These are phyloP conservation scores for Didymella keratinophila DNA, from an alignment of 2,329 filamentous ascomycete species.

Conservation along the genomic window DNA sequence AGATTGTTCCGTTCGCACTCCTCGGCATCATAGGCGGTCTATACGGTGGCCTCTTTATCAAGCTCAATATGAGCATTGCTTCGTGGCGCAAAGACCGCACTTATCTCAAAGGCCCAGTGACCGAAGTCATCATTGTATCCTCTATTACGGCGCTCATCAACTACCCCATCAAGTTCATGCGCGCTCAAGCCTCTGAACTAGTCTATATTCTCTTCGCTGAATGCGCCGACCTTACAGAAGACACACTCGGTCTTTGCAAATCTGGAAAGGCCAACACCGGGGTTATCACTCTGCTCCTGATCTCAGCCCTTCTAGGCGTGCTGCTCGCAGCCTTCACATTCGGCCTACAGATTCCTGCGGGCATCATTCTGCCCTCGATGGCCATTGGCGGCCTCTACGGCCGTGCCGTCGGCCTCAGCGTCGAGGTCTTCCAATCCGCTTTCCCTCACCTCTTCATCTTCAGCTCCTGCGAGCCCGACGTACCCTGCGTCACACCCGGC, in stretches of 20 bases:
- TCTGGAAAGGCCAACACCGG: conserved; percentile 81
- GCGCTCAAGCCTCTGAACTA: conserved; percentile 87
- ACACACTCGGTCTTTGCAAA: conserved; percentile 90
- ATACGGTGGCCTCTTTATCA: conserved; percentile 94
- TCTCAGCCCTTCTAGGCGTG: conserved; percentile 85
- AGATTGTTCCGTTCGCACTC: conserved; percentile 85
- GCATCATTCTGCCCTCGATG: conserved; percentile 95
- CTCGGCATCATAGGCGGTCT: conserved; percentile 91
- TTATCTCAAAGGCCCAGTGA: conserved; percentile 73
- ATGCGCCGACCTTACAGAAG: conserved; percentile 81
- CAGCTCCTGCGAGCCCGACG: conserved; percentile 80
- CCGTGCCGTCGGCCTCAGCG: conserved; percentile 84
- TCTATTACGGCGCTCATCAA: conserved; percentile 87
- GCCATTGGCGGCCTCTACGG: conserved; percentile 92
- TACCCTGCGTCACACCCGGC: conserved; percentile 88
- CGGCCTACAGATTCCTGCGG: conserved; percentile 90
- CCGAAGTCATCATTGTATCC: conserved; percentile 81
- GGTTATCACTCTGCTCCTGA: conserved; percentile 81
- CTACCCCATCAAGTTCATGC: conserved; percentile 96
- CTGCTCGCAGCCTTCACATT: conserved; percentile 88
- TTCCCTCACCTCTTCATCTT: conserved; percentile 82
- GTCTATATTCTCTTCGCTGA: conserved; percentile 93
- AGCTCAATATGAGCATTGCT: conserved; percentile 87
- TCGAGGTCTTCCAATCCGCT: conserved; percentile 85
- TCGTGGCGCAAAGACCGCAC: conserved; percentile 77